Base-by-base conservation (phyloP, 2,329 filamentous ascomycete species). In the Helicocarpus griseus region DNA sequence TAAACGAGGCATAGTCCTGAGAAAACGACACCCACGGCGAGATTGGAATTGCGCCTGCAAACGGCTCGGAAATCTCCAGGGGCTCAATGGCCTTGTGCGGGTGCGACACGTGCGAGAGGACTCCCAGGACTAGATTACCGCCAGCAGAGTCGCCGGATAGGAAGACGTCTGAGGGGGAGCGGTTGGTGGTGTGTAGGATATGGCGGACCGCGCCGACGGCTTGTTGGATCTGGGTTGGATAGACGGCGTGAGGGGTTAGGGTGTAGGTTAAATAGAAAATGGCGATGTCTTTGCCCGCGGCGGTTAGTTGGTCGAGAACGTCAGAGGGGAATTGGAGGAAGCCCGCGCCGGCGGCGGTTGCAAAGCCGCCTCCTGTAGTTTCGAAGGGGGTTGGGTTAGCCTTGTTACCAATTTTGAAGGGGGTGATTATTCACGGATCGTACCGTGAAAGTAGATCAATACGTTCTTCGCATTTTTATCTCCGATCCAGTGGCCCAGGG, bases 201-300 rank as follows among this genome's bases (percentile, higher is more conserved):
- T 74, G 68, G 35, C 67, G 67, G 19, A 73, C 60, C 2, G 65
- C 65, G 36, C 65, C 65, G 21, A 72, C 68, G 1, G 69, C 69
- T 54, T 74, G 68, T 28, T 61, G 62, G 17, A 74, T 59, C 52
- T 74, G 72, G 1, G 64, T 70, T 3, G 73, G 73, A 50, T 74
- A 75, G 1, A 64, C 65, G 5, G 64, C 71, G 9, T 64, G 56
- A 0, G 73, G 73, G 0, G 78, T 73, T n/a, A 83, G 72, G 24
- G 76, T 77, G 63, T 85, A 85, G 36, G 75, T 74, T n/a, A 81
- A 69, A 22, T 78, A 63, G 46, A 82, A 72, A 45, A 77, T 64
- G 17, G 77, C 70, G 28, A 78, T 64, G 29, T 69, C 67, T 48
- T 77, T 72, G 39, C 71, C 73, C 26, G 61, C 56, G 7, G 63